phyloP scores from a whole-genome alignment of 805 yeast genomes.

The Spathaspora passalidarum region DNA sequence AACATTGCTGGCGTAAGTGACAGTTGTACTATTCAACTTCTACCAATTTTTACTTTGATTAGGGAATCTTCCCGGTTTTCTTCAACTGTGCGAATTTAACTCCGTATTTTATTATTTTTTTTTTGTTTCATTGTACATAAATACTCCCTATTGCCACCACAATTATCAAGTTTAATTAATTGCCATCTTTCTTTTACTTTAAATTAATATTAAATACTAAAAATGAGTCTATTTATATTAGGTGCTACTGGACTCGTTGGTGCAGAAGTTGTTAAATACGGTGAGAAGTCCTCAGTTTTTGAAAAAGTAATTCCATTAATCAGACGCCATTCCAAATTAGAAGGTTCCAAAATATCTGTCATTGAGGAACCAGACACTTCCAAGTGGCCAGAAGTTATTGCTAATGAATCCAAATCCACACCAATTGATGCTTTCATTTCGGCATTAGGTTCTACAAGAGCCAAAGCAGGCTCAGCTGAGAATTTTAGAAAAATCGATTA shows the following conservation, averaged over 20 bases:
- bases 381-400: conserved; percentile 49
- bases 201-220: not conserved
- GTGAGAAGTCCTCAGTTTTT: conserved; percentile 20
- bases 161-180: too few species aligned
- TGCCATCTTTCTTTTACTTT: not conserved
- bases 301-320: not conserved
- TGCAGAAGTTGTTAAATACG: conserved; percentile 40
- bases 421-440: conserved; percentile 45
- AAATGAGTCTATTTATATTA: conserved; percentile 29
- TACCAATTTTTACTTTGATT: too few species aligned
- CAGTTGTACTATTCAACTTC: too few species aligned
- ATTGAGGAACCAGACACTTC: conserved; percentile 45
- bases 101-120: too few species aligned
- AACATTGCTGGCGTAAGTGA: too few species aligned
- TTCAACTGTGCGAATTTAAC: too few species aligned
- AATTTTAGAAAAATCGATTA: conserved; percentile 71
- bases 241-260: conserved; percentile 88
- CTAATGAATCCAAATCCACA: conserved; percentile 7
- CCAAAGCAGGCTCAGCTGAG: conserved; percentile 69
- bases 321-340: conserved; percentile 20
- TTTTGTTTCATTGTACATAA: too few species aligned
- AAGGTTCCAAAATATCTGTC: conserved; percentile 27
- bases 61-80: too few species aligned
- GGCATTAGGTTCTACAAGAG: conserved; percentile 74
- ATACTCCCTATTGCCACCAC: too few species aligned